Evolutionary conservation across 805 yeast genomes (phyloP).

Genomic region (Ogataea neopini): DNA sequence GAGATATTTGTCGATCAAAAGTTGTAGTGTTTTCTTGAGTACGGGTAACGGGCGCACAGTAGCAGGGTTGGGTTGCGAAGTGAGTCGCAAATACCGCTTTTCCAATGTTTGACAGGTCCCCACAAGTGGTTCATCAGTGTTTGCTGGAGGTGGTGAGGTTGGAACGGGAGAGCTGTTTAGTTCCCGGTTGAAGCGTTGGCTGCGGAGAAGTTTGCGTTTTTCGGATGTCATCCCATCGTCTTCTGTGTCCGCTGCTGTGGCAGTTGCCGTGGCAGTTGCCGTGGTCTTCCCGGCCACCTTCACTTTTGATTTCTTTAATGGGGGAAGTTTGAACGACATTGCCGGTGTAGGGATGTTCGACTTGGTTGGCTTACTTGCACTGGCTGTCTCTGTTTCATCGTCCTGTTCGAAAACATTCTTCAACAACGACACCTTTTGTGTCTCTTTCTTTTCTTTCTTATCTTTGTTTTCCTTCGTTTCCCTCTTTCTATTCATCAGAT

Average conservation of each 20-base stretch:
- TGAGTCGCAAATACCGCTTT: conserved; percentile 77
- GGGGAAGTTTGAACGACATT: conserved; percentile 12
- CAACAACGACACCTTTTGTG: no score
- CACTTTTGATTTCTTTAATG: conserved; percentile 18
- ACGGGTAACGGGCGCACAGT: conserved; percentile 73
- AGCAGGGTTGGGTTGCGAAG: conserved; percentile 89
- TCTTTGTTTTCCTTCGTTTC: no score
- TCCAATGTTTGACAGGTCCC: conserved; percentile 72
- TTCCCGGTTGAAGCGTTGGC: conserved; percentile 49
- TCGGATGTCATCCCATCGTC: conserved; percentile 21
- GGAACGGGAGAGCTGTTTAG: conserved; percentile 16
- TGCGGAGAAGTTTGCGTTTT: conserved; percentile 44
- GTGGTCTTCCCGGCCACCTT: conserved; percentile 6
- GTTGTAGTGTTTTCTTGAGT: conserved; percentile 55
- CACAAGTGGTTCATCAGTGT: conserved; percentile 36
- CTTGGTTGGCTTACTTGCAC: neutral
- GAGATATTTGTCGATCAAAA: conserved; percentile 53
- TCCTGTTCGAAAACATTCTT: conserved; percentile 16
- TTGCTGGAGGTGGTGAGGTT: conserved; percentile 5
- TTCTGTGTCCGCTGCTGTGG: neutral
- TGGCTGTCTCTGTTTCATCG: conserved; percentile 4
- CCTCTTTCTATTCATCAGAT: conserved; percentile 4
- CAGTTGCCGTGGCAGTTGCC: neutral
- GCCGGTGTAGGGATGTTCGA: neutral
- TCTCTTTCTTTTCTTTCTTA: no score